Conservation (phyloP, 352 stramenopile species). For the Phytopythium vexans region DNA sequence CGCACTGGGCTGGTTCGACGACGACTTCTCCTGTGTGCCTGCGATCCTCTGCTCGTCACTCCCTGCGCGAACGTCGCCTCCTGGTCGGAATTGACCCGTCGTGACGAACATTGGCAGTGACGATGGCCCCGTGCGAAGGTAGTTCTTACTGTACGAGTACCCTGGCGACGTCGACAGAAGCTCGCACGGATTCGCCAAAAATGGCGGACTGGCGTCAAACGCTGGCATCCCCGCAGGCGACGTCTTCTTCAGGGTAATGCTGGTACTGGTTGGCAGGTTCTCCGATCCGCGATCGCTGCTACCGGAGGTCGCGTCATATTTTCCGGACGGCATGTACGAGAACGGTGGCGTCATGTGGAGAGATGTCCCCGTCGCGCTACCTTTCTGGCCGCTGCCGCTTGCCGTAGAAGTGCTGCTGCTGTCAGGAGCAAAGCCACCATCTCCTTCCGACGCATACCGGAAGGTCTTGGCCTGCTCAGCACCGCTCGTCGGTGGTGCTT, state of each 20-base stretch:
- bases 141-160: slow-evolving; percentile 75
- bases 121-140: slow-evolving; percentile 36
- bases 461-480: no score
- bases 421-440: slow-evolving; percentile 9
- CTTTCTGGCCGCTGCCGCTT: neutral
- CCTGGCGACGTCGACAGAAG: slow-evolving; percentile 68
- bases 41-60: neutral
- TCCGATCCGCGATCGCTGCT: neutral
- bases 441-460: neutral
- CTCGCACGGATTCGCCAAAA: slow-evolving; percentile 65
- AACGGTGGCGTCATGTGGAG: slow-evolving; percentile 35
- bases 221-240: slow-evolving; percentile 17
- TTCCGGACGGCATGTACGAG: slow-evolving; percentile 7
- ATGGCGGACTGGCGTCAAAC: slow-evolving; percentile 53
- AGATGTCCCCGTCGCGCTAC: slow-evolving; percentile 11
- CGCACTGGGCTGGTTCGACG: slow-evolving; percentile 5
- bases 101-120: slow-evolving; percentile 54
- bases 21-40: slow-evolving; percentile 1
- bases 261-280: neutral
- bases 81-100: slow-evolving; percentile 43
- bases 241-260: slow-evolving; percentile 6
- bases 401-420: slow-evolving; percentile 3
- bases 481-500: neutral
- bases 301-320: neutral
- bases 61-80: slow-evolving; percentile 12